These are phyloP conservation scores for Geum urbanum DNA, from an alignment of 306 rosid genomes.

Conservation along the genomic window DNA sequence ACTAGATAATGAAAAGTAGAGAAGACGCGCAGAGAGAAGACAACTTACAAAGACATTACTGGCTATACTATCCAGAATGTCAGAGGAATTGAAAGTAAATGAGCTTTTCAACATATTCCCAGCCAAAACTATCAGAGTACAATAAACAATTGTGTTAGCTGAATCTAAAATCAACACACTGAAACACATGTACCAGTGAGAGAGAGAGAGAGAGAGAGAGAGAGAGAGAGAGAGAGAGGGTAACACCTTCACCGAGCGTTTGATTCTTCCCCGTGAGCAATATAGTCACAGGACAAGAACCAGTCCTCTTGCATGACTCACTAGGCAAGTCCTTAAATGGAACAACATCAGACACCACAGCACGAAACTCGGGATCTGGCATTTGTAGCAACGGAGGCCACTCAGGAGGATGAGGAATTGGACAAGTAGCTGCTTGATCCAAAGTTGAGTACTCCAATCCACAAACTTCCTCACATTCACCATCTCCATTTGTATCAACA, in stretches of 20 bases:
- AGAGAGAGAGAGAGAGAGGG: conserved; percentile 11
- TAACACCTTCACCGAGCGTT: conserved; percentile 62
- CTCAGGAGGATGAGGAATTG: conserved; percentile 50
- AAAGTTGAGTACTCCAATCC: conserved; percentile 58
- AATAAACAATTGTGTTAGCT: background rate
- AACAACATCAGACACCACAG: conserved; percentile 43
- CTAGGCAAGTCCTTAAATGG: conserved; percentile 54
- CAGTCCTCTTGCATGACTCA: conserved; percentile 52
- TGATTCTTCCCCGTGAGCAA: conserved; percentile 74
- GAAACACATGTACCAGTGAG: background rate
- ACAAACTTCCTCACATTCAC: conserved; percentile 47
- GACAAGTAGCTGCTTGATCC: conserved; percentile 57
- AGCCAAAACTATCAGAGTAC: conserved; percentile 45
- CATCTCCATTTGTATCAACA: conserved; percentile 33
- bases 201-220: too few relatives aligned
- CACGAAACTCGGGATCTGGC: conserved; percentile 62
- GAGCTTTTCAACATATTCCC: conserved; percentile 45
- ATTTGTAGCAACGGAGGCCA: conserved; percentile 82
- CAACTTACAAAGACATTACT: conserved; percentile 52
- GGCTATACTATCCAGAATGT: conserved; percentile 42
- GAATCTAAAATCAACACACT: background rate
- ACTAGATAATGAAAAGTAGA: background rate
- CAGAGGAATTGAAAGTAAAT: conserved; percentile 34
- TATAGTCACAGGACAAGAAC: conserved; percentile 66
- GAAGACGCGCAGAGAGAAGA: conserved; percentile 11